Evolutionary conservation across 805 yeast species (phyloP).

Genomic region (Vanderwaltozyma polyspora): DNA sequence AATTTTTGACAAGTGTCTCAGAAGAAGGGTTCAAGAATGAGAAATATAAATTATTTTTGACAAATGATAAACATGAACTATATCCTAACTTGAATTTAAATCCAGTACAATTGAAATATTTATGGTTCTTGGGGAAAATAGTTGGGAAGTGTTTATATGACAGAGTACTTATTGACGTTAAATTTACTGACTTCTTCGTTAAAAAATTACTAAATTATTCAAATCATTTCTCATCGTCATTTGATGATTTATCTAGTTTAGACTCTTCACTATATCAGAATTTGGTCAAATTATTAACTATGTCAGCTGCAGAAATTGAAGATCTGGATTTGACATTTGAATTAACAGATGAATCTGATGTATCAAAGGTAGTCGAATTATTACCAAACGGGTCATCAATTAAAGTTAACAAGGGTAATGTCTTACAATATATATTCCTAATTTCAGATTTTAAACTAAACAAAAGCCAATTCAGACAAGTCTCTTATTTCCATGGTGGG

Average conservation of each 20-base stretch:
- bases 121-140: constrained; percentile 65
- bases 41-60: constrained; percentile 29
- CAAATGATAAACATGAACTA: constrained; percentile 44
- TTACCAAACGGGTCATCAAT: constrained; percentile 46
- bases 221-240: constrained; percentile 31
- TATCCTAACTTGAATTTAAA: constrained; percentile 40
- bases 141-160: constrained; percentile 87
- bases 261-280: constrained; percentile 59
- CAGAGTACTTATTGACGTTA: constrained; percentile 65
- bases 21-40: constrained; percentile 49
- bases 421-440: constrained; percentile 62
- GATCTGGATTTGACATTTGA: constrained; percentile 54
- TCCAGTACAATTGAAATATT: constrained; percentile 24
- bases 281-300: constrained; percentile 47
- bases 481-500: constrained; percentile 53
- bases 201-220: constrained; percentile 47
- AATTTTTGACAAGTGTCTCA: constrained; percentile 64
- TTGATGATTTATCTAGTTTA: constrained; percentile 66
- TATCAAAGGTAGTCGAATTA: constrained; percentile 41
- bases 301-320: constrained; percentile 46
- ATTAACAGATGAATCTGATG: constrained; percentile 36
- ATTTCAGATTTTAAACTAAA: constrained; percentile 73
- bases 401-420: constrained; percentile 49
- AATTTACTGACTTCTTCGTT: constrained; percentile 79
- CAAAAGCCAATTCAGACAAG: constrained; percentile 46